Evolutionary conservation across 2,329 filamentous ascomycete species (phyloP).

Genomic region (Tolypocladium sp.): DNA sequence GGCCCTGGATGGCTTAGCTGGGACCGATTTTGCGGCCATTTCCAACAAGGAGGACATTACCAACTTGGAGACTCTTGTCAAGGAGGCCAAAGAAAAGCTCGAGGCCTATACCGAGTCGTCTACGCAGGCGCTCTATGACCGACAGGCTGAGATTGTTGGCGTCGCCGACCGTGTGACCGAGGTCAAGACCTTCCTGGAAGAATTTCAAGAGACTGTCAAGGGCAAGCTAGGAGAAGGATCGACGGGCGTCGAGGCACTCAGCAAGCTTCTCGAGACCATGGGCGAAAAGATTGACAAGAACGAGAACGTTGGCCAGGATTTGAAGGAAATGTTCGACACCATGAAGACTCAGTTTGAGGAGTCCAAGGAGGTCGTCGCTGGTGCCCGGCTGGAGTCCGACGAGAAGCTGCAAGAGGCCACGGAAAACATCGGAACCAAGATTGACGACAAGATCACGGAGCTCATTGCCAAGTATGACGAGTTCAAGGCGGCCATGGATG

Average conservation of each 20-base stretch:
- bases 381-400: conserved; percentile 73
- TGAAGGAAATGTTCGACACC: conserved; percentile 63
- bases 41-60: conserved; percentile 67
- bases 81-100: conserved; percentile 60
- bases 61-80: conserved; percentile 57
- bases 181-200: conserved; percentile 67
- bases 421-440: conserved; percentile 42
- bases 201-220: conserved; percentile 69
- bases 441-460: conserved; percentile 61
- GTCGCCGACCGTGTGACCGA: conserved; percentile 71
- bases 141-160: conserved; percentile 72
- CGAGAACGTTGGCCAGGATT: conserved; percentile 47
- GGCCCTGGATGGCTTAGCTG: conserved; percentile 62
- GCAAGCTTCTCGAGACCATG: conserved; percentile 59
- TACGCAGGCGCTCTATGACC: conserved; percentile 71
- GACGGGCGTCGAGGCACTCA: conserved; percentile 61
- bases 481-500: conserved; percentile 64
- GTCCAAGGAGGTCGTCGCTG: conserved; percentile 68
- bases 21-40: conserved; percentile 61
- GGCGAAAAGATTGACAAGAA: conserved; percentile 54
- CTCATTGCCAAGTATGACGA: conserved; percentile 85
- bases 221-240: conserved; percentile 68
- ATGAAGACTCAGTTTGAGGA: conserved; percentile 85
- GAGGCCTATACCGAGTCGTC: conserved; percentile 63
- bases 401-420: conserved; percentile 59